These are phyloP conservation scores for Massariosphaeria phaeospora DNA, from an alignment of 495 filamentous ascomycete species.

Conservation along the genomic window DNA sequence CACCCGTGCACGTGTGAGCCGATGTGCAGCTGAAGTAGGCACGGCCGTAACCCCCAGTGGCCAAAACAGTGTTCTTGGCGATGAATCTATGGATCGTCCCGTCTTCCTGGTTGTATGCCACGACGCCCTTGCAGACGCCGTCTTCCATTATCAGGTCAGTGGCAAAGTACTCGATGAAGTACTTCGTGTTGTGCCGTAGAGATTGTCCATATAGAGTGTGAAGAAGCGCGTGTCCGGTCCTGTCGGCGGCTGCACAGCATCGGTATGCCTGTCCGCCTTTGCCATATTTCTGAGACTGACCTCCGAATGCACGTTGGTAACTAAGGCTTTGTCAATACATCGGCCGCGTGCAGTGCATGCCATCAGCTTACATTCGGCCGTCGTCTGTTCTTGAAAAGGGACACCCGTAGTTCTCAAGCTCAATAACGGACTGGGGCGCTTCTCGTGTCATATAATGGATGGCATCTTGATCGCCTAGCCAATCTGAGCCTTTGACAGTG, in stretches of 20 bases:
- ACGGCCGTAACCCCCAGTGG: slow-evolving; percentile 93
- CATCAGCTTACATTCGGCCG: slow-evolving; percentile 67
- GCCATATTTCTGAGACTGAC: slow-evolving; percentile 89
- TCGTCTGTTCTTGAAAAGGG: slow-evolving; percentile 97
- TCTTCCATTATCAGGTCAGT: slow-evolving; percentile 95
- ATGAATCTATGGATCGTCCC: slow-evolving; percentile 95
- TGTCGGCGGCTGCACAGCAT: slow-evolving; percentile 89
- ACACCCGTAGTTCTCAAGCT: slow-evolving; percentile 95
- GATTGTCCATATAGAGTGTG: slow-evolving; percentile 99
- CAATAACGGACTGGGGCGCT: slow-evolving; percentile 84
- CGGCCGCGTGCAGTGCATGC: slow-evolving; percentile 20
- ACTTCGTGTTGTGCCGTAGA: slow-evolving; percentile 93
- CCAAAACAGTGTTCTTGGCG: slow-evolving; percentile 90
- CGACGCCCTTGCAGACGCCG: slow-evolving; percentile 89
- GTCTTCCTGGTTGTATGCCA: slow-evolving; percentile 97
- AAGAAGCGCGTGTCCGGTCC: slow-evolving; percentile 92
- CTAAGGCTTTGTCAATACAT: slow-evolving; percentile 35
- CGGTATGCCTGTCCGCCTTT: slow-evolving; percentile 97
- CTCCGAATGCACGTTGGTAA: slow-evolving; percentile 96
- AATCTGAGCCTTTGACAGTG: slow-evolving; percentile 97
- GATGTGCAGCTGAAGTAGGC: slow-evolving; percentile 97
- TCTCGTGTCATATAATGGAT: slow-evolving; percentile 99
- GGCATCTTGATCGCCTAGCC: slow-evolving; percentile 97
- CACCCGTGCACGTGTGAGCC: slow-evolving; percentile 95
- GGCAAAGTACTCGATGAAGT: slow-evolving; percentile 99